Percentiles rank a stretch among this genome's conserved stretches.
phyloP scores from a whole-genome alignment of 1,284 basidiomycete species.

The Cryptococcus sp. region DNA sequence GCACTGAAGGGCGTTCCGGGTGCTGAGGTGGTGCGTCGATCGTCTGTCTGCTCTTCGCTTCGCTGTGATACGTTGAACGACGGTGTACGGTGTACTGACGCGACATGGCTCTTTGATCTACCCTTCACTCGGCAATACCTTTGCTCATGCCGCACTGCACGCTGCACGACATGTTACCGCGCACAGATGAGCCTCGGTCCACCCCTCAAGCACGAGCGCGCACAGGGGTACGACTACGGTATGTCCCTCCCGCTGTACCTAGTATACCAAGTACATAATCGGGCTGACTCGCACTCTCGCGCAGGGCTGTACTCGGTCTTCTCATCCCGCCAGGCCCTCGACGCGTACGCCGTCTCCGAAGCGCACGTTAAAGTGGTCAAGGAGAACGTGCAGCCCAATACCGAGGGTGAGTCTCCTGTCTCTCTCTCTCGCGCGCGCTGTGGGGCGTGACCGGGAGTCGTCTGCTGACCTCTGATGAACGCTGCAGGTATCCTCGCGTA shows the following conservation, averaged over 20 bases:
- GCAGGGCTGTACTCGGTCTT: constrained; percentile 52
- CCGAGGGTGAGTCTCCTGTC: constrained; percentile 40
- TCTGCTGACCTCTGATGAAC: not conserved
- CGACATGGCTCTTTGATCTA: not conserved
- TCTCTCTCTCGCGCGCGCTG: not conserved
- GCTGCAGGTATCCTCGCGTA: constrained; percentile 50
- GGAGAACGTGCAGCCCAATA: constrained; percentile 45
- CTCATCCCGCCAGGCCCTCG: constrained; percentile 36
- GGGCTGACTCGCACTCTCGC: not conserved
- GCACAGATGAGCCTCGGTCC: not conserved
- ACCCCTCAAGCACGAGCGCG: not conserved
- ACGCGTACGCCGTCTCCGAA: constrained; percentile 50
- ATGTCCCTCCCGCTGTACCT: not conserved
- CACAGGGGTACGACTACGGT: not conserved
- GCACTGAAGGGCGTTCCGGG: constrained; percentile 18
- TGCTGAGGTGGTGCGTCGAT: not conserved
- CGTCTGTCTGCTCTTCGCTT: no score
- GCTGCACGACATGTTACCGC: not conserved
- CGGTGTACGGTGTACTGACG: no score
- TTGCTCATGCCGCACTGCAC: no score
- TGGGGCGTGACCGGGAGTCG: not conserved
- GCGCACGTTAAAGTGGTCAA: constrained; percentile 46
- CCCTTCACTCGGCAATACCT: not conserved
- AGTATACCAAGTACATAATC: no score
- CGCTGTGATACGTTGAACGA: no score